Conservation (phyloP, 1,284 basidiomycete genomes). For the Tetrapyrgos nigripes region DNA sequence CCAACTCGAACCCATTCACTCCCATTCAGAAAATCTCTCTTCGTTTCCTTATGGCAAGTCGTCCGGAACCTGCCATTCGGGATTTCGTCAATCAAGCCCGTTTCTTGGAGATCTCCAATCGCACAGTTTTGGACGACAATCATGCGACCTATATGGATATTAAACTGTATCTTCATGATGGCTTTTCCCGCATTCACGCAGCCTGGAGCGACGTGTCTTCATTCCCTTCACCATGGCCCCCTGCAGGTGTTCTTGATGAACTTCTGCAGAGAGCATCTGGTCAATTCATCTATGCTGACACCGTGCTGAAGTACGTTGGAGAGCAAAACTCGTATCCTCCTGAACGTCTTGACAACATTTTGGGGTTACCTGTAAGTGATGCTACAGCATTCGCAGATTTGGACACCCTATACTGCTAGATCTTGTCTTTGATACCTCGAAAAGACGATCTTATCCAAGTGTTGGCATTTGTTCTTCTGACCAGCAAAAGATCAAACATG, state of each 20-base stretch:
- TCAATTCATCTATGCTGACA: too few species aligned
- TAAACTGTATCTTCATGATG: not conserved
- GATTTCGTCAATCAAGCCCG: conserved; percentile 16
- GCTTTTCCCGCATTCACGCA: not conserved
- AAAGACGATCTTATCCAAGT: too few species aligned
- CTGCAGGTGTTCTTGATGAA: conserved; percentile 19
- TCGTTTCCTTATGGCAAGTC: conserved; percentile 29
- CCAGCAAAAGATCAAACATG: too few species aligned
- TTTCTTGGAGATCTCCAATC: not conserved
- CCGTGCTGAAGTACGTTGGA: conserved; percentile 31
- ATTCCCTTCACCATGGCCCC: conserved; percentile 24
- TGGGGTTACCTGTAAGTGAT: conserved; percentile 17
- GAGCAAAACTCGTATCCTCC: conserved; percentile 26
- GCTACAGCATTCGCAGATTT: too few species aligned
- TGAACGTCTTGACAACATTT: conserved; percentile 29
- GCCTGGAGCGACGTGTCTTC: not conserved
- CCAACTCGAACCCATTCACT: conserved; percentile 19
- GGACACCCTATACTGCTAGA: too few species aligned
- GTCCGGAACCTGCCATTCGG: conserved; percentile 31
- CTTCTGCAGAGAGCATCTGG: conserved; percentile 26
- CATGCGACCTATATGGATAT: conserved; percentile 5
- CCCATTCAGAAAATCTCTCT: conserved; percentile 13
- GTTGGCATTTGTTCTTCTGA: too few species aligned
- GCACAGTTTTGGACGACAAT: not conserved
- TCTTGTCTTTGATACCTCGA: too few species aligned